Percentiles rank a stretch among this genome's conserved stretches.
These are phyloP conservation scores for Aschersonia sp. DNA, from an alignment of 2,329 filamentous ascomycete species.

Conservation along the genomic window DNA sequence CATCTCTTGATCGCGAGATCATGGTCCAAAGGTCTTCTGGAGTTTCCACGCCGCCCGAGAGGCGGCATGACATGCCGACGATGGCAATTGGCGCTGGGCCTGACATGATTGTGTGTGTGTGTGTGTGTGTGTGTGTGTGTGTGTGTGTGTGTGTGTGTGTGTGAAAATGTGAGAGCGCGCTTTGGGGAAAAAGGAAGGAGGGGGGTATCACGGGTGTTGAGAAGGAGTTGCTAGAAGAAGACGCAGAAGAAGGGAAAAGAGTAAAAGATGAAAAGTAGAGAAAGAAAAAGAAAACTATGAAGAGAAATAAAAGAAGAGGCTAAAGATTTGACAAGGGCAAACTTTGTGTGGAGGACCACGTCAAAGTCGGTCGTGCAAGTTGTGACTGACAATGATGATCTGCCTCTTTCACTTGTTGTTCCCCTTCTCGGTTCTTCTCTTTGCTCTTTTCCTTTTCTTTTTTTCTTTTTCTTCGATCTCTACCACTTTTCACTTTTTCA, in stretches of 20 bases:
- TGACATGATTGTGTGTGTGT: constrained; percentile 2
- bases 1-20: constrained; percentile 22
- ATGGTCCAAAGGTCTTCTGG: constrained; percentile 30
- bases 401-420: too few species aligned
- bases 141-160: too few species aligned
- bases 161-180: too few species aligned
- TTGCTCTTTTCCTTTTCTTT: too few species aligned
- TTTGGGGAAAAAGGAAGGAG: too few species aligned
- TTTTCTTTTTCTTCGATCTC: too few species aligned
- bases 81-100: constrained; percentile 24
- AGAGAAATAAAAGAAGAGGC: background rate
- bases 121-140: too few species aligned
- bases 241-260: background rate
- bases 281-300: background rate
- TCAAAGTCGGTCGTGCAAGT: too few species aligned
- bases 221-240: background rate
- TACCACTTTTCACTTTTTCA: too few species aligned
- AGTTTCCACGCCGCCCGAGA: constrained; percentile 26
- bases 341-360: too few species aligned
- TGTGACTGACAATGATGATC: too few species aligned
- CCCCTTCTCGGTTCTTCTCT: too few species aligned
- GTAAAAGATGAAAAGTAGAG: background rate
- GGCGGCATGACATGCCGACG: constrained; percentile 31
- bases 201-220: background rate
- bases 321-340: background rate